A percentile compares a stretch with the other conserved stretches of the same genome.
These are phyloP conservation scores for Wickerhamiella siamensis DNA, from an alignment of 805 yeast species.

Conservation along the genomic window DNA sequence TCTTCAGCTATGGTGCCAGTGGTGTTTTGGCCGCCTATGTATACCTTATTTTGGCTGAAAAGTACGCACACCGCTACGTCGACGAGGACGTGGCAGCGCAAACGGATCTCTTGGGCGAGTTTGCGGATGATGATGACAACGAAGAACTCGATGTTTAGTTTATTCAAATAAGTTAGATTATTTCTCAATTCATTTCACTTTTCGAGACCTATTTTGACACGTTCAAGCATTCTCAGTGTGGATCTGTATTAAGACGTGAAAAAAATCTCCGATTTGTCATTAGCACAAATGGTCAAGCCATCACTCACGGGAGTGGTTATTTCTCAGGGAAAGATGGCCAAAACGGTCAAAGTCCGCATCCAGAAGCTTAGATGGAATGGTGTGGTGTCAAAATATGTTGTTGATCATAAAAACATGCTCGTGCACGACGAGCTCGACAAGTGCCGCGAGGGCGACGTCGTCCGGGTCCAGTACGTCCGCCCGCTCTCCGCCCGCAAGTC, in stretches of 20 bases:
- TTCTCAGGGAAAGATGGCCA: conserved; percentile 91
- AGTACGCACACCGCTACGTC: conserved; percentile 15
- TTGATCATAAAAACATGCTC: conserved; percentile 66
- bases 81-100: conserved; percentile 16
- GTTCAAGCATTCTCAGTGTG: no score
- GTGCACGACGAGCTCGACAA: conserved; percentile 90
- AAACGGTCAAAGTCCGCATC: conserved; percentile 87
- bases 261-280: not conserved
- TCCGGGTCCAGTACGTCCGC: conserved; percentile 72
- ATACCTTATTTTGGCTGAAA: conserved; percentile 17
- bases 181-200: not conserved
- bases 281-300: conserved; percentile 59
- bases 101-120: conserved; percentile 16
- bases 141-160: conserved; percentile 13
- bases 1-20: conserved; percentile 16
- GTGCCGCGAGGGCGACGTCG: conserved; percentile 90
- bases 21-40: conserved; percentile 19
- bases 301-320: conserved; percentile 85
- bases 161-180: not conserved
- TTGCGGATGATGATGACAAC: conserved; percentile 19
- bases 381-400: conserved; percentile 36
- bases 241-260: no score
- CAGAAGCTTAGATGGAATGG: conserved; percentile 61
- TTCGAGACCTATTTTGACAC: not conserved
- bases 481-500: conserved; percentile 70